Percentiles rank a stretch among this genome's conserved stretches.
Conservation (phyloP, 345 rosid genomes). For the Melaleuca quinquenervia region DNA sequence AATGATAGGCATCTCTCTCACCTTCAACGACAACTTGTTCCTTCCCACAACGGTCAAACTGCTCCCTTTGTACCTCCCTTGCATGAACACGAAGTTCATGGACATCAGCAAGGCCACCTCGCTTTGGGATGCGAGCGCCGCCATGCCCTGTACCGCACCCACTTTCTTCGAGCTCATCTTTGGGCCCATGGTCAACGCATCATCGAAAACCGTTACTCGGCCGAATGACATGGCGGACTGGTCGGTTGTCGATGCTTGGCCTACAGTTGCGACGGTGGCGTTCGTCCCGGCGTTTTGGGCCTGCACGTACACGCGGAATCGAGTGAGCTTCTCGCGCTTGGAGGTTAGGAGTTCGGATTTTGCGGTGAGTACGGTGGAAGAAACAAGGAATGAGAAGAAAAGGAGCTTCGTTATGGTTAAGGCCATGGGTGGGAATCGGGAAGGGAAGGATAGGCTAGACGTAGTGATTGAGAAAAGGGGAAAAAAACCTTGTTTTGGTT, state of each 20-base stretch:
- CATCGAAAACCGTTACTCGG: neutral
- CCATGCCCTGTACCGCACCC: slow-evolving; percentile 1
- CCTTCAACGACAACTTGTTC: neutral
- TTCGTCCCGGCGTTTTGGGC: neutral
- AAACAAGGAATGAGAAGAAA: neutral
- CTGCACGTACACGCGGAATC: neutral
- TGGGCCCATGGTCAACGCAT: neutral
- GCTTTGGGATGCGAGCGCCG: neutral
- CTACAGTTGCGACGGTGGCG: neutral
- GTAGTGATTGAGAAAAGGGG: neutral
- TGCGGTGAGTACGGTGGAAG: neutral
- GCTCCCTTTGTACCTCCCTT: neutral
- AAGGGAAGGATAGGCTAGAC: neutral
- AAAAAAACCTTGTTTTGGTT: neutral
- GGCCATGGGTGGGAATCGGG: neutral
- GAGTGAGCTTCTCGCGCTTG: neutral
- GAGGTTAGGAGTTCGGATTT: neutral
- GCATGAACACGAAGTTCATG: neutral
- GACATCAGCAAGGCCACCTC: neutral
- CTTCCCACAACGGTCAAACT: neutral
- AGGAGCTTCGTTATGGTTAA: neutral
- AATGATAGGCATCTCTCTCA: neutral
- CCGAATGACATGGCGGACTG: neutral
- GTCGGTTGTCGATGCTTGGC: neutral
- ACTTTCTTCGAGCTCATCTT: neutral